A percentile compares a stretch with the other conserved stretches of the same genome.
These are phyloP conservation scores for Tylopilus intermedius DNA, from an alignment of 768 basidiomycete genomes.

Conservation along the genomic window DNA sequence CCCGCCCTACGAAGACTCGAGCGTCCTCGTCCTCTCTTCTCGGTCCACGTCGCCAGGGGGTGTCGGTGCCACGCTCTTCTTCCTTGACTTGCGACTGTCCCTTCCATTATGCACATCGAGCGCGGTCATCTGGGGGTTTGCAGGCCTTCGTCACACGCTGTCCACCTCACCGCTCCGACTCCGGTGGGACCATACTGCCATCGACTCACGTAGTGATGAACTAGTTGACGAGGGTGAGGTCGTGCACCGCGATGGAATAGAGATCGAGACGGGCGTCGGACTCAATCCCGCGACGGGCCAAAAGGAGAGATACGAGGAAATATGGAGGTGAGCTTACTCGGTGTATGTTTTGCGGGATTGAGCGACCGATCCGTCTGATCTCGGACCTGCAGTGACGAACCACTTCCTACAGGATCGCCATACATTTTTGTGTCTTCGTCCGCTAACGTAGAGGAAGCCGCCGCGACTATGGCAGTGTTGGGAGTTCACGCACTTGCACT, in stretches of 20 bases:
- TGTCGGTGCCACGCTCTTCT: conserved; percentile 18
- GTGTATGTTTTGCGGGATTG: not conserved
- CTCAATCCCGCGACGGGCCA: not conserved
- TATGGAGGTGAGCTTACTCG: not conserved
- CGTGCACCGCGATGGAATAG: not conserved
- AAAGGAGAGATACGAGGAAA: not conserved
- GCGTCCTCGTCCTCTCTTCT: conserved; percentile 27
- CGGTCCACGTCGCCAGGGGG: conserved; percentile 16
- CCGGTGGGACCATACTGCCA: conserved; percentile 16
- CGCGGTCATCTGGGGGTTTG: conserved; percentile 21
- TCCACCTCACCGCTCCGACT: conserved; percentile 15
- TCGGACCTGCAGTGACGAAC: conserved; percentile 17
- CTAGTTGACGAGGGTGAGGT: not conserved
- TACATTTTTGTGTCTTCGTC: conserved; percentile 22
- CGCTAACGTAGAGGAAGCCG: conserved; percentile 7
- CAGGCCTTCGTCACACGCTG: conserved; percentile 21
- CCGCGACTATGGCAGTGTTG: conserved; percentile 22
- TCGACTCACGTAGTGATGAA: conserved; percentile 17
- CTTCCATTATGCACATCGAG: conserved; percentile 17
- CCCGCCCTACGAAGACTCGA: conserved; percentile 22
- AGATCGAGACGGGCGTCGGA: not conserved
- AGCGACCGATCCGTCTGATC: not conserved
- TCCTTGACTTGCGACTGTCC: conserved; percentile 24
- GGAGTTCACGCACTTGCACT: conserved; percentile 24
- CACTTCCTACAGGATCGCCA: conserved; percentile 7